A percentile compares a stretch with the other conserved stretches of the same genome.
phyloP scores from a whole-genome alignment of 2,329 filamentous ascomycete species.

The Trichophyton verrucosum region DNA sequence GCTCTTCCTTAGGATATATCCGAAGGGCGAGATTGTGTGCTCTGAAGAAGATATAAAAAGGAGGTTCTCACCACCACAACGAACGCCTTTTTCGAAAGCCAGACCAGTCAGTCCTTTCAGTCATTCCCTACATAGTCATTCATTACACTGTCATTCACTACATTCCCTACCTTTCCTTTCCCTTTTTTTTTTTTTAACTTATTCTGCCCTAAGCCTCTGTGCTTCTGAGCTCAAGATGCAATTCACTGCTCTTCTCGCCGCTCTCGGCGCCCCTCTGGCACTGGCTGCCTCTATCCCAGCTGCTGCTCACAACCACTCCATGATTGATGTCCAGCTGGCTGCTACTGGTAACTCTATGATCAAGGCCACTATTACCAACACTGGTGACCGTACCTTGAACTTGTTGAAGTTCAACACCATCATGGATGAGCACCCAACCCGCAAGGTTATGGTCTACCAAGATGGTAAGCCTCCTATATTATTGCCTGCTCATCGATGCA shows the following conservation, averaged over 20 bases:
- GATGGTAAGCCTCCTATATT: conserved; percentile 4
- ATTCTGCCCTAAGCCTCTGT: background rate
- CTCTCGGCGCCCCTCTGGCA: background rate
- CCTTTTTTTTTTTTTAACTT: background rate
- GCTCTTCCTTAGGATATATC: background rate
- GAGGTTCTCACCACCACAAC: background rate
- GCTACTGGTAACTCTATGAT: conserved; percentile 8
- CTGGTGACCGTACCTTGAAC: background rate
- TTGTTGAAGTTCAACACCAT: conserved; percentile 10
- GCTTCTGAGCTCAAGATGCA: background rate
- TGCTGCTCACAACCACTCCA: background rate
- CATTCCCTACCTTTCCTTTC: background rate
- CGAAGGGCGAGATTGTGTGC: background rate
- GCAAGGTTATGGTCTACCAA: conserved; percentile 9
- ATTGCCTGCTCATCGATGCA: background rate
- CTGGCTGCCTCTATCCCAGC: conserved; percentile 2
- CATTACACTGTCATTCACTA: background rate
- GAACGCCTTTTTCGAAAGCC: background rate
- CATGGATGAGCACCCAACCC: conserved; percentile 6
- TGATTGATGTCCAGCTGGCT: conserved; percentile 6
- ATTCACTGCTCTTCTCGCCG: background rate
- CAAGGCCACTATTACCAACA: conserved; percentile 10
- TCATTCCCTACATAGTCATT: background rate
- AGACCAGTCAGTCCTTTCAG: background rate
- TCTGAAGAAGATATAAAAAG: background rate